phyloP scores from a whole-genome alignment of 2,329 filamentous ascomycete species.

The Pseudogymnoascus sp. region DNA sequence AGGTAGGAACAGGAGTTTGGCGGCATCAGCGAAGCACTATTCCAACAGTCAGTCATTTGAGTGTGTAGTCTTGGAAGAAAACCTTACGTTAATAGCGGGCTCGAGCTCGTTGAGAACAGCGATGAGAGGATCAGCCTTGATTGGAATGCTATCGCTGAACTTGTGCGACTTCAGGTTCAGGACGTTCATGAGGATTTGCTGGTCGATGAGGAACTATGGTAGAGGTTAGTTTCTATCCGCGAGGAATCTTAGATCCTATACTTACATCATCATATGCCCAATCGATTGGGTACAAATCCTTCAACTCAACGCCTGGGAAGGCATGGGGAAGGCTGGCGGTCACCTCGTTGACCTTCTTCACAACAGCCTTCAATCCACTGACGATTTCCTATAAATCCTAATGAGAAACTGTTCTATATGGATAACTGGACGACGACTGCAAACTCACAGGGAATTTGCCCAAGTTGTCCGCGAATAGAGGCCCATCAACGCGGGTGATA shows the following conservation, averaged over 20 bases:
- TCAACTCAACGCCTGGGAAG: neutral
- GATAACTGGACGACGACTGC: neutral
- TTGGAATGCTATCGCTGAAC: neutral
- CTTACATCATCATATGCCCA: conserved; percentile 10
- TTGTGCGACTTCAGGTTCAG: conserved; percentile 4
- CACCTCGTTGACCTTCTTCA: neutral
- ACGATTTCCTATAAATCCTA: neutral
- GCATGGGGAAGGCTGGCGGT: neutral
- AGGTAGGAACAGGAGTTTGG: neutral
- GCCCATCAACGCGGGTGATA: neutral
- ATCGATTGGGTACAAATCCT: neutral
- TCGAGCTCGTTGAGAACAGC: neutral
- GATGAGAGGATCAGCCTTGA: conserved; percentile 2
- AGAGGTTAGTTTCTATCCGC: neutral
- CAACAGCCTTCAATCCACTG: neutral
- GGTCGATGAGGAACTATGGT: neutral
- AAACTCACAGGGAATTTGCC: neutral
- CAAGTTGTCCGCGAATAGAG: neutral
- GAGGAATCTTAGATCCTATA: neutral
- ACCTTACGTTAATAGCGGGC: neutral
- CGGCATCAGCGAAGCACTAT: neutral
- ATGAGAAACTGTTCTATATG: neutral
- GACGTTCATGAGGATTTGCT: conserved; percentile 10
- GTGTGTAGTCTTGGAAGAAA: neutral
- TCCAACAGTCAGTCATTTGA: neutral